Base-by-base conservation (phyloP, 1,284 basidiomycete species). In the Xerocomus minutiporus region DNA sequence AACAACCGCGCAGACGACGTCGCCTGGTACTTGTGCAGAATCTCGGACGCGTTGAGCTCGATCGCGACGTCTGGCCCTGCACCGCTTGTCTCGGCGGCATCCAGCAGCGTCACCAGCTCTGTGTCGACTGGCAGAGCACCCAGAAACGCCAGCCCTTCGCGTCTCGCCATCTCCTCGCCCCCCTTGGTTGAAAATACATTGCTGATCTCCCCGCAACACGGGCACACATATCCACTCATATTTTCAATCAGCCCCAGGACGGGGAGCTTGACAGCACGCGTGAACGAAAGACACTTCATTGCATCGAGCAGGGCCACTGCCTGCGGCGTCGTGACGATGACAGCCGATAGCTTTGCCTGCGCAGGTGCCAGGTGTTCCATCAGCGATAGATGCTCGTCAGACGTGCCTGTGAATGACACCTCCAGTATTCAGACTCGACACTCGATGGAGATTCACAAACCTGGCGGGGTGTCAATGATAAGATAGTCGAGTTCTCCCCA, bases 191-290 rank as follows among this genome's bases (percentile, higher is more conserved):
- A 97, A 73, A 98, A 99, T 47, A 97, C 84, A 66, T 97, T 93
- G 71, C 87, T 93, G 59, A 97, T 80, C 70, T 98, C 94, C 25
- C 89, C 88, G 63, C 92, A 95, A 65, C 91, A 94, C 23, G 96
- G 96, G 66, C 97, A 99, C 9, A 91, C 91, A 73, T 97, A 99
- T 39, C 97, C 97, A 54, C 93, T 93, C 97, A 99, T 98, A 73
- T 99, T 99, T 69, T 99, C 97, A 57, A 99, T 87, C 47, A 99
- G 72, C 6, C 97, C 97, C 44, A 97, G 73, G n/a, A 99, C 86
- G 5, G 90, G 93, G 8, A 99, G 76, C 31, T 81, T 77, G 46
- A 94, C 89, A 25, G 93, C 84, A 17, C 87, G 85, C 12, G 95
- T 92, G 73, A 99, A 99, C 41, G 94, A 95, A 52, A 99, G 79